A percentile compares a stretch with the other conserved stretches of the same genome.
Evolutionary conservation across 306 rosid species (phyloP).

Genomic region (Corylus heterophylla): DNA sequence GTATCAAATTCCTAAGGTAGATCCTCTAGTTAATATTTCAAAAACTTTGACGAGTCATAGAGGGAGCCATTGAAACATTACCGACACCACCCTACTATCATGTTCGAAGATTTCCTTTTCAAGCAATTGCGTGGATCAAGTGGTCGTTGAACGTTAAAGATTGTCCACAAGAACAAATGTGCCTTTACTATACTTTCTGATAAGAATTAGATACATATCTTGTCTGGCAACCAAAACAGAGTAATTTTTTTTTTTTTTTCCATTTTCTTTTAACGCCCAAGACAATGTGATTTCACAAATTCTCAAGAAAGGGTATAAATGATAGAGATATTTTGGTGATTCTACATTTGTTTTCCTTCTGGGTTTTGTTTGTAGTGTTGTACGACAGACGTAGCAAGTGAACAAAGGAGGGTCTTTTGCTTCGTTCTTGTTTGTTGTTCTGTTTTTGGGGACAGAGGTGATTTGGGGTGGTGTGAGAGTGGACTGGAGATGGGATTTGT

Average conservation of each 20-base stretch:
- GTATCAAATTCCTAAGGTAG: no score
- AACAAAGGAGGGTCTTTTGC: neutral
- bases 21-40: neutral
- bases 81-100: slow-evolving; percentile 43
- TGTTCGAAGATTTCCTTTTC: slow-evolving; percentile 24
- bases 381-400: neutral
- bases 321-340: neutral
- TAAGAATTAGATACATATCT: neutral
- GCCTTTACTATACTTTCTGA: slow-evolving; percentile 36
- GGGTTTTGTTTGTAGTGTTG: neutral
- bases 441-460: neutral
- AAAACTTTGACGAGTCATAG: neutral
- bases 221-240: neutral
- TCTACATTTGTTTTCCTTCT: neutral
- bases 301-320: neutral
- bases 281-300: neutral
- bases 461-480: slow-evolving; percentile 11
- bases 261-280: neutral
- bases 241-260: neutral
- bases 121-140: slow-evolving; percentile 13
- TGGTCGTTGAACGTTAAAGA: slow-evolving; percentile 21
- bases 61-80: slow-evolving; percentile 16
- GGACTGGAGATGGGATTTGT: slow-evolving; percentile 66
- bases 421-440: neutral
- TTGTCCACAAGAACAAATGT: slow-evolving; percentile 36